Evolutionary conservation across 345 rosid genomes (phyloP).

Genomic region (Eucalyptus globulus): DNA sequence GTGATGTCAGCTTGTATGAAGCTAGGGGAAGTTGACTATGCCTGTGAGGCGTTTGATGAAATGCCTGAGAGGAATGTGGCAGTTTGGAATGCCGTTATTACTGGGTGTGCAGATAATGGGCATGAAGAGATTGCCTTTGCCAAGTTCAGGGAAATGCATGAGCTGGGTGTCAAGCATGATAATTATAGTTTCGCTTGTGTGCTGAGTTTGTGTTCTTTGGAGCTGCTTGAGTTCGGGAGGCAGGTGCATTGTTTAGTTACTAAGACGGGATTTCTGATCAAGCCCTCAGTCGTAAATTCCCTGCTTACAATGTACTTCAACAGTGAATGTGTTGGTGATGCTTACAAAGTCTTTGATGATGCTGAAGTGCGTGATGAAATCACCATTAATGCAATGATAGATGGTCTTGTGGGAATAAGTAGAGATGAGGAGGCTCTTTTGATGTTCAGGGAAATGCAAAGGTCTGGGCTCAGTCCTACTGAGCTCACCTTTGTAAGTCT

Average conservation of each 20-base stretch:
- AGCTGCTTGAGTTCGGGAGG: slow-evolving; percentile 31
- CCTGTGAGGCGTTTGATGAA: slow-evolving; percentile 43
- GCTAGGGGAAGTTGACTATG: slow-evolving; percentile 34
- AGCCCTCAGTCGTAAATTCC: slow-evolving; percentile 47
- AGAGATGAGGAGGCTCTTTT: slow-evolving; percentile 21
- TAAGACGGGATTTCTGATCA: slow-evolving; percentile 36
- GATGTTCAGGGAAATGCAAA: slow-evolving; percentile 38
- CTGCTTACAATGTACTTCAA: slow-evolving; percentile 62
- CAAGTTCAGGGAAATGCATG: slow-evolving; percentile 48
- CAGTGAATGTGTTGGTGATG: slow-evolving; percentile 16
- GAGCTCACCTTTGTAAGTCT: slow-evolving; percentile 51
- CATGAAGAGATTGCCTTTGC: slow-evolving; percentile 24
- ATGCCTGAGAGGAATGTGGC: slow-evolving; percentile 33
- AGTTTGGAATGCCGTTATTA: slow-evolving; percentile 70
- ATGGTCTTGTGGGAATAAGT: slow-evolving; percentile 33
- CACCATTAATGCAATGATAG: slow-evolving; percentile 63
- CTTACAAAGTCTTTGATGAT: slow-evolving; percentile 33
- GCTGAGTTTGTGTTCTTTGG: slow-evolving; percentile 40
- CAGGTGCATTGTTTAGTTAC: slow-evolving; percentile 53
- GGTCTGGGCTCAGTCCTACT: slow-evolving; percentile 36
- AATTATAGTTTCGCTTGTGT: slow-evolving; percentile 59
- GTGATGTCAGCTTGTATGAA: slow-evolving; percentile 31
- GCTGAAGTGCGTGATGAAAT: slow-evolving; percentile 37
- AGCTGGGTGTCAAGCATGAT: slow-evolving; percentile 39
- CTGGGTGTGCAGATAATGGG: slow-evolving; percentile 51